Evolutionary conservation across 371 early-diverging fungal species (phyloP).

Genomic region (Quaeritorhiza haematococci): DNA sequence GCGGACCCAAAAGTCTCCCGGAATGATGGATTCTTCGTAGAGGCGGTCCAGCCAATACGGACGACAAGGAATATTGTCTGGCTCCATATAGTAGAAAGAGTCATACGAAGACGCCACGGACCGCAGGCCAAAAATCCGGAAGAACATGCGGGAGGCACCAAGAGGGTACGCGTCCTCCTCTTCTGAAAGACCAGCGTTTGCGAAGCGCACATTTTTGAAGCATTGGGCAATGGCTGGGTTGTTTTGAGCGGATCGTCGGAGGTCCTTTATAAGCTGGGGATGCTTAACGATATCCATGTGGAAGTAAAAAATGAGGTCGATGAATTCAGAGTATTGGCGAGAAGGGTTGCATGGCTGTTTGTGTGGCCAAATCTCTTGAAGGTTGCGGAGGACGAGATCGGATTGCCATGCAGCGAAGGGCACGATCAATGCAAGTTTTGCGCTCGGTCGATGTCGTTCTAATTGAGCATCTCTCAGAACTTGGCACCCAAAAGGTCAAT

Average conservation of each 20-base stretch:
- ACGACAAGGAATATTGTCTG: slow-evolving; percentile 26
- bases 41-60: slow-evolving; percentile 24
- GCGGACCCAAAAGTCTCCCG: slow-evolving; percentile 27
- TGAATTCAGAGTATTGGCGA: background rate
- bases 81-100: slow-evolving; percentile 30
- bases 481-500: no score
- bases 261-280: slow-evolving; percentile 1
- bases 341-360: slow-evolving; percentile 15
- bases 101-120: slow-evolving; percentile 15
- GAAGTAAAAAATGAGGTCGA: slow-evolving; percentile 28
- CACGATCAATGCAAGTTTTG: slow-evolving; percentile 20
- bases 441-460: slow-evolving; percentile 7
- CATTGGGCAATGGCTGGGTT: slow-evolving; percentile 3
- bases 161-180: slow-evolving; percentile 24
- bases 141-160: slow-evolving; percentile 28
- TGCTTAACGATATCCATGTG: slow-evolving; percentile 13
- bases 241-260: background rate
- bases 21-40: slow-evolving; percentile 20
- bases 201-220: slow-evolving; percentile 19
- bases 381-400: slow-evolving; percentile 8
- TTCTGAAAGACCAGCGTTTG: slow-evolving; percentile 17
- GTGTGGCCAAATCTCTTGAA: slow-evolving; percentile 15
- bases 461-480: slow-evolving; percentile 10
- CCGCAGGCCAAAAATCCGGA: slow-evolving; percentile 12
- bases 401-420: slow-evolving; percentile 17